Percentiles rank a stretch among this genome's conserved stretches.
These are phyloP conservation scores for Grigorovia yakushimaensis DNA, from an alignment of 805 yeast genomes.

Conservation along the genomic window DNA sequence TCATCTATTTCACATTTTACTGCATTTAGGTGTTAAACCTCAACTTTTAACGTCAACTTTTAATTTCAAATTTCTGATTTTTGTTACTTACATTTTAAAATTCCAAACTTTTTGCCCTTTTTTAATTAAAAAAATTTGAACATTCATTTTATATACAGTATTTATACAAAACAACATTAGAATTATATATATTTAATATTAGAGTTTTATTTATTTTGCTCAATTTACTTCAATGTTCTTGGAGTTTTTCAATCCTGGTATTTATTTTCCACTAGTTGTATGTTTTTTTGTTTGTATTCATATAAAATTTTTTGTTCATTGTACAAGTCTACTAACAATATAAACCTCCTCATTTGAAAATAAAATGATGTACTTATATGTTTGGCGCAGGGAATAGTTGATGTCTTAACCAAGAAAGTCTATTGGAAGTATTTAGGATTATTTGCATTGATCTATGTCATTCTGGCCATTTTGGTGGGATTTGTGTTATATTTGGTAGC, in stretches of 20 bases:
- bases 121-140: too few relatives aligned
- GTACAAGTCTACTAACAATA: not conserved
- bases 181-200: too few relatives aligned
- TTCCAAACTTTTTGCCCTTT: too few relatives aligned
- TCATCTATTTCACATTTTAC: too few relatives aligned
- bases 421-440: slow-evolving; percentile 25
- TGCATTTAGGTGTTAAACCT: too few relatives aligned
- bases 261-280: not conserved
- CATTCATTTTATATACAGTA: too few relatives aligned
- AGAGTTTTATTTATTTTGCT: too few relatives aligned
- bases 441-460: slow-evolving; percentile 15
- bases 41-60: too few relatives aligned
- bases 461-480: slow-evolving; percentile 17
- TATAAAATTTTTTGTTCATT: too few relatives aligned
- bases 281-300: not conserved
- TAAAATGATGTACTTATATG: slow-evolving; percentile 7
- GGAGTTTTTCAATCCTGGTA: not conserved
- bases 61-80: too few relatives aligned
- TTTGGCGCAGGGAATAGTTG: slow-evolving; percentile 19
- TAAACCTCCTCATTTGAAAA: not conserved
- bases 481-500: slow-evolving; percentile 17
- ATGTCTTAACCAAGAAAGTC: slow-evolving; percentile 12
- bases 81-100: too few relatives aligned
- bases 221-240: not conserved
- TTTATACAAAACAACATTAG: too few relatives aligned